These are phyloP conservation scores for Oxyria digyna DNA, from an alignment of 148 eudicot species.

Conservation along the genomic window DNA sequence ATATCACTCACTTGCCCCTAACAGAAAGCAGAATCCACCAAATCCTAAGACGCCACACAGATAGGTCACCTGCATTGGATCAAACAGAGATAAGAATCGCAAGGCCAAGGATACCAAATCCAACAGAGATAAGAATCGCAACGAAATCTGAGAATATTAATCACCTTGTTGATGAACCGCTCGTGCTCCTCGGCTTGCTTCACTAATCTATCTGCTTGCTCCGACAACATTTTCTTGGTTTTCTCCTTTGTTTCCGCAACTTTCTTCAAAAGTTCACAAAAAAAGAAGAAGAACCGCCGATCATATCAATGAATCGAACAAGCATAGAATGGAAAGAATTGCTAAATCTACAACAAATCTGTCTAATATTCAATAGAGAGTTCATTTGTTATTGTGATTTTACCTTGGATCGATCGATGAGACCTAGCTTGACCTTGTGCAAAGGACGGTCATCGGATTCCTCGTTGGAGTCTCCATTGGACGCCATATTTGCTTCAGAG, in stretches of 20 bases:
- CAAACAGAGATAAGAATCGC: background rate
- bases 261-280: slow-evolving; percentile 31
- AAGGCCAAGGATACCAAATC: background rate
- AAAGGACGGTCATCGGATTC: slow-evolving; percentile 8
- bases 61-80: slow-evolving; percentile 58
- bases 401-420: slow-evolving; percentile 11
- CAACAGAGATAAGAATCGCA: background rate
- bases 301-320: background rate
- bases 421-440: slow-evolving; percentile 4
- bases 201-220: slow-evolving; percentile 80
- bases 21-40: slow-evolving; percentile 86
- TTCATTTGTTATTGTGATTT: background rate
- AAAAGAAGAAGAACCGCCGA: background rate
- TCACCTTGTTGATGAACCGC: slow-evolving; percentile 76
- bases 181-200: slow-evolving; percentile 96
- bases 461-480: slow-evolving; percentile 1
- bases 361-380: background rate
- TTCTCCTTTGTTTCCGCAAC: slow-evolving; percentile 78
- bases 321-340: background rate
- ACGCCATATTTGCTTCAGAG: slow-evolving; percentile 1
- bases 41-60: slow-evolving; percentile 83
- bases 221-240: slow-evolving; percentile 77
- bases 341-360: background rate
- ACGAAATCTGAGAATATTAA: background rate
- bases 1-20: slow-evolving; percentile 90